Percentiles rank a stretch among this genome's conserved stretches.
Evolutionary conservation across 805 yeast genomes (phyloP).

Genomic region (Ogataea salicorniae): DNA sequence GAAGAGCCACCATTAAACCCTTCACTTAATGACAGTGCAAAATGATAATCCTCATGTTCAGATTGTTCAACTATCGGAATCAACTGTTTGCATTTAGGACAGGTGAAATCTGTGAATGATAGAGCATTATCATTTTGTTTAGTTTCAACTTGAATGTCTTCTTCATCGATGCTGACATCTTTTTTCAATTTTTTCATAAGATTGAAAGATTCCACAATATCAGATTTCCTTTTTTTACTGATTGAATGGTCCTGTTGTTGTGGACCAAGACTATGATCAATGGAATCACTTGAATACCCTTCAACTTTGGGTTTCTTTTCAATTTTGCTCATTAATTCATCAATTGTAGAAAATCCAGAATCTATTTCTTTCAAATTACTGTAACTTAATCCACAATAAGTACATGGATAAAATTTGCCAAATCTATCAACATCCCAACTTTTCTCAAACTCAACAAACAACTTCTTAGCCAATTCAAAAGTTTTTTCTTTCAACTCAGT

Average conservation of each 20-base stretch:
- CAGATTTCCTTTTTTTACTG: background rate
- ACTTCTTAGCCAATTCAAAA: conserved; percentile 13
- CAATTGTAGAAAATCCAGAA: conserved; percentile 17
- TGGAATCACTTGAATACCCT: background rate
- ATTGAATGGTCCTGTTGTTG: background rate
- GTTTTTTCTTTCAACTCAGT: conserved; percentile 32
- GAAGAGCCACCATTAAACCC: conserved; percentile 13
- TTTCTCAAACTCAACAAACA: conserved; percentile 20
- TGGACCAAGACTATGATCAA: background rate
- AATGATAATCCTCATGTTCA: conserved; percentile 28
- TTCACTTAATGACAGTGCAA: conserved; percentile 20
- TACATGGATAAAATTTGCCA: conserved; percentile 40
- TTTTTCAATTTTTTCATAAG: background rate
- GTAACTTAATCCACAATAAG: conserved; percentile 45
- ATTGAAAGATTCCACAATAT: conserved; percentile 2
- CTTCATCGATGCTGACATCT: background rate
- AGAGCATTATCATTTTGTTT: background rate
- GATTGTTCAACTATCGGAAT: conserved; percentile 4
- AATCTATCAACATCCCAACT: conserved; percentile 20
- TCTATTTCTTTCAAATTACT: conserved; percentile 48
- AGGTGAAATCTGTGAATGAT: background rate
- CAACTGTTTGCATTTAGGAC: conserved; percentile 12
- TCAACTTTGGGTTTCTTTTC: background rate
- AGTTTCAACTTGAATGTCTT: background rate
- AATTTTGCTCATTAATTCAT: conserved; percentile 14